phyloP scores from a whole-genome alignment of 2,329 filamentous ascomycete genomes.

The Diaporthe citri region DNA sequence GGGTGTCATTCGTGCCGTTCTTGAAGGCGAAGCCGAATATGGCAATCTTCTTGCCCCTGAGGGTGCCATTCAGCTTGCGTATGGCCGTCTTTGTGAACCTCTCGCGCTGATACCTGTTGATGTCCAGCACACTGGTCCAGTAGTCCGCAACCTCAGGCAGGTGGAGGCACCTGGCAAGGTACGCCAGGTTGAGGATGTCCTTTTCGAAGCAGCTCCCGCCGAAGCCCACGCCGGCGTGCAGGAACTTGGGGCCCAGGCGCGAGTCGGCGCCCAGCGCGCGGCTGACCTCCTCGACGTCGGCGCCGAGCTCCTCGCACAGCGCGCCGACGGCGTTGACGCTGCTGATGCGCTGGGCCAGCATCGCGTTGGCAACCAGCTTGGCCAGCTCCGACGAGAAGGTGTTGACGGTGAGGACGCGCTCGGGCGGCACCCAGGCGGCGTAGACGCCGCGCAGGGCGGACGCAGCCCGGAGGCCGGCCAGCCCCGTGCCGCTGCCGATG shows the following conservation, averaged over 20 bases:
- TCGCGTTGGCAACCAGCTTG: conserved; percentile 73
- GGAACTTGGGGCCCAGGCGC: conserved; percentile 68
- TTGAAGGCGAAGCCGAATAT: conserved; percentile 74
- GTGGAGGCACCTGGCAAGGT: conserved; percentile 68
- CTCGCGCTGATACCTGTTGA: conserved; percentile 70
- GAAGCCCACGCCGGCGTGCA: conserved; percentile 72
- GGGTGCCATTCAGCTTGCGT: conserved; percentile 64
- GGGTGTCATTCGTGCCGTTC: conserved; percentile 70
- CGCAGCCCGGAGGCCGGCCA: conserved; percentile 62
- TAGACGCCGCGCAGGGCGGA: conserved; percentile 65
- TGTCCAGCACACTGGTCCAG: conserved; percentile 68
- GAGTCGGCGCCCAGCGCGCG: conserved; percentile 67
- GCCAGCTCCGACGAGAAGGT: conserved; percentile 72
- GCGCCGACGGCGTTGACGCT: conserved; percentile 74
- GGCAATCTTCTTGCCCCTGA: conserved; percentile 67
- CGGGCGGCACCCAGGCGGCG: conserved; percentile 65
- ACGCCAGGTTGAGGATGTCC: conserved; percentile 70
- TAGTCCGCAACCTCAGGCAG: conserved; percentile 70
- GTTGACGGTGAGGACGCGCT: conserved; percentile 69
- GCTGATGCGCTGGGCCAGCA: conserved; percentile 74
- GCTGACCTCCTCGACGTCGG: conserved; percentile 69
- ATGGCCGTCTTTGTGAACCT: conserved; percentile 68
- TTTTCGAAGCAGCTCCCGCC: conserved; percentile 76
- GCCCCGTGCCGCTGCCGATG: conserved; percentile 67
- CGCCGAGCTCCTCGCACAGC: conserved; percentile 71